Conservation (phyloP, 176 grass and related monocot species). For the Phoenix roebelenii region DNA sequence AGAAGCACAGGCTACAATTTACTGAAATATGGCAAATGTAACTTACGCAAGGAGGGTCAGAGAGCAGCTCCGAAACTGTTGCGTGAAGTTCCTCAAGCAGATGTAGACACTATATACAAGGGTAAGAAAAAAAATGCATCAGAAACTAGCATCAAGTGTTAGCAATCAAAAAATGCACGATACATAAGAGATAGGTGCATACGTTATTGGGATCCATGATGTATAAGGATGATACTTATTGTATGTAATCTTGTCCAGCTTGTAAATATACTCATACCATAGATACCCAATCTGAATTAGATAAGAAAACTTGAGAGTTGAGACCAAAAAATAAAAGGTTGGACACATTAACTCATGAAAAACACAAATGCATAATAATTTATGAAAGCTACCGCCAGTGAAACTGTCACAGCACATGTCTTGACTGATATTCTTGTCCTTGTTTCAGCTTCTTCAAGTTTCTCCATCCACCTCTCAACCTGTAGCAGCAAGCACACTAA, state of each 20-base stretch:
- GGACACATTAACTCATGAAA: too few relatives aligned
- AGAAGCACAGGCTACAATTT: not conserved
- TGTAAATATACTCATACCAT: conserved; percentile 98
- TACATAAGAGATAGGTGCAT: conserved; percentile 19
- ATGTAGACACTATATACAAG: conserved; percentile 69
- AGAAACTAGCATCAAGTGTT: conserved; percentile 26
- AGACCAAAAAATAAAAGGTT: too few relatives aligned
- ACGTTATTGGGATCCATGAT: conserved; percentile 99
- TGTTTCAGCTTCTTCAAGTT: too few relatives aligned
- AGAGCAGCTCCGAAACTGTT: conserved; percentile 77
- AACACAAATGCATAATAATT: too few relatives aligned
- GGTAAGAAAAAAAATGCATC: conserved; percentile 22
- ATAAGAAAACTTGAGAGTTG: conserved; percentile 4
- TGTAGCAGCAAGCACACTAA: too few relatives aligned
- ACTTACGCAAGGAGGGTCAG: conserved; percentile 94
- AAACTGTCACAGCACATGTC: too few relatives aligned
- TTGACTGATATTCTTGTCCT: too few relatives aligned
- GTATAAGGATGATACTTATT: conserved; percentile 98
- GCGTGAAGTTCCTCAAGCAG: conserved; percentile 85
- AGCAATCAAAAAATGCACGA: conserved; percentile 1
- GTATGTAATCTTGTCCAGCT: conserved; percentile 94
- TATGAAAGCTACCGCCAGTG: too few relatives aligned
- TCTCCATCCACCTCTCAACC: too few relatives aligned
- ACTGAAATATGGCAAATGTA: too few relatives aligned
- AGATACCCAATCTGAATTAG: conserved; percentile 72